Base-by-base conservation (phyloP, 2,329 filamentous ascomycete species). In the Exophiala viscosa region DNA sequence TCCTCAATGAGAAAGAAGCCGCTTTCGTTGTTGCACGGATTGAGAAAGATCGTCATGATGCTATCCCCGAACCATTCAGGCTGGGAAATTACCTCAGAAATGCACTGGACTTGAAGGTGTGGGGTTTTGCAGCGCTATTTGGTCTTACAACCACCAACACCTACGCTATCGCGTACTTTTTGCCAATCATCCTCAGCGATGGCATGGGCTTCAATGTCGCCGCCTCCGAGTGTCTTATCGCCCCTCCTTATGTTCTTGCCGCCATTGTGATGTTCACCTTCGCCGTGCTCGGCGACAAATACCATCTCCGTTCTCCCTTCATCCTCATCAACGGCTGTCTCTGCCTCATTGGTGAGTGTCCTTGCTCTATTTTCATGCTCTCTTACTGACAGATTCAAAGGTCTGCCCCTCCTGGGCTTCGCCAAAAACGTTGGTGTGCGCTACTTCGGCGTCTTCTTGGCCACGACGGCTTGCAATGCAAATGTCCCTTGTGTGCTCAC, bases 101-200 rank as follows among this genome's bases (percentile, higher is more conserved):
- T 18, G 76, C 69, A 2, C 51, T 68, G 1, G 79, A 82, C 55
- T 60, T 72, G 51, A 82, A 82, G 62, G 72, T 82, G 48, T 82
- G 79, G 77, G 76, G 67, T 1, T 82, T 79, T 51, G 80, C 77
- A 1, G 55, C 74, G 57, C 74, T 81, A 44, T 81, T 79, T 51
- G 43, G 55, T 33, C 46, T 60, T 1, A 81, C 82, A 1, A 91
- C 88, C 1, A 87, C 86, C 8, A 81, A 88, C 48, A 80, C 80
- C 20, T 93, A 93, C 66, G 83, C 88, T 0, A 79, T 93, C 8
- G 86, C 87, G 2, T 92, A 88, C 68, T 92, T 91, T 65, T 71
- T 92, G 5, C 88, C 88, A 5, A 81, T 91, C 64, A 88, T 93
- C 61, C 81, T 95, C 3, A 66, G 67, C 11, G 61, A 70, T 15